Conservation (phyloP, 169 alveolate species). For the Hepatocystis sp. region DNA sequence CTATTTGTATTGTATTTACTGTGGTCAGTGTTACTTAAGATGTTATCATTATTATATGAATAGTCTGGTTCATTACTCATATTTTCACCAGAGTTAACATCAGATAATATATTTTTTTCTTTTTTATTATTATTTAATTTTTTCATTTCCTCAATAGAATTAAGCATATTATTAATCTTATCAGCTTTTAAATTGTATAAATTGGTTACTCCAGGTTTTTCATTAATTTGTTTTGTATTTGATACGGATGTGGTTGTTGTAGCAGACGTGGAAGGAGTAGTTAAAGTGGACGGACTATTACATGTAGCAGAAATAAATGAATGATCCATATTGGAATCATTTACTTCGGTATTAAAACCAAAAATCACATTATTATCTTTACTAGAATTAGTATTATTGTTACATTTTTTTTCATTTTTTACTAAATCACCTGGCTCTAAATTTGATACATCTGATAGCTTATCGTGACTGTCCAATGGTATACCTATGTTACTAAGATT, state of each 20-base stretch:
- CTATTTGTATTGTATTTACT: neutral
- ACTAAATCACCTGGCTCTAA: constrained; percentile 7
- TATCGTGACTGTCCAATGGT: constrained; percentile 19
- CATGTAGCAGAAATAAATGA: too few relatives aligned
- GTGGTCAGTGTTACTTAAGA: too few relatives aligned
- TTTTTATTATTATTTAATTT: constrained; percentile 39
- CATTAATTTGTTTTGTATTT: too few relatives aligned
- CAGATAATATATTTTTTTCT: constrained; percentile 17
- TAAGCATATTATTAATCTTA: constrained; percentile 66
- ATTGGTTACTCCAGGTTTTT: constrained; percentile 2
- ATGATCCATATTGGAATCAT: too few relatives aligned
- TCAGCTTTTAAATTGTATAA: constrained; percentile 33
- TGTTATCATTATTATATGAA: neutral
- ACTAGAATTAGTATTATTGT: too few relatives aligned
- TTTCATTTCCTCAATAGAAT: constrained; percentile 69
- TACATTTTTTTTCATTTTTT: too few relatives aligned
- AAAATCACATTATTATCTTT: too few relatives aligned
- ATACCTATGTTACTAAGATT: constrained; percentile 44
- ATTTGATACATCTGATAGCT: constrained; percentile 35
- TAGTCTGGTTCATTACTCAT: neutral
- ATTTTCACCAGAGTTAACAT: constrained; percentile 1
- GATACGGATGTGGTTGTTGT: too few relatives aligned
- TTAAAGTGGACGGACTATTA: too few relatives aligned
- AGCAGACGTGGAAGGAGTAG: too few relatives aligned
- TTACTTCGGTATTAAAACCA: too few relatives aligned